Evolutionary conservation across 805 yeast genomes (phyloP).

Genomic region (Yarrowia keelungensis): DNA sequence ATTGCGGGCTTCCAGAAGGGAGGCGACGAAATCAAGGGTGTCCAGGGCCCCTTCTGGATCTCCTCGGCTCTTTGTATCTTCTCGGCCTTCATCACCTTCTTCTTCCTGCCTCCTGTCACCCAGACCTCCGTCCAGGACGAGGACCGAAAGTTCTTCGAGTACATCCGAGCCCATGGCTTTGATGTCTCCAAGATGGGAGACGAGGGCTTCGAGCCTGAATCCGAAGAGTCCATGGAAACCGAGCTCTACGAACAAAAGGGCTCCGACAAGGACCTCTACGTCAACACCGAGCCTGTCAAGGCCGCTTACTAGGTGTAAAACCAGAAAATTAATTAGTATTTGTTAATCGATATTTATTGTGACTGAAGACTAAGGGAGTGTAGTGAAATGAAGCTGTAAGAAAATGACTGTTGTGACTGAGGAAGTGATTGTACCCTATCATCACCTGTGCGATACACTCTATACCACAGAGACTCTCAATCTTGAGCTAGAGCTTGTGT

Average conservation of each 20-base stretch:
- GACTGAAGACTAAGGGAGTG: background rate
- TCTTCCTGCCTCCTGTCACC: slow-evolving; percentile 79
- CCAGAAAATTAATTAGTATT: too few relatives aligned
- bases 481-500: too few relatives aligned
- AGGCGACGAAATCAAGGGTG: slow-evolving; percentile 57
- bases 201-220: slow-evolving; percentile 23
- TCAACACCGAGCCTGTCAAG: background rate
- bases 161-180: slow-evolving; percentile 71
- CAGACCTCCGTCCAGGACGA: slow-evolving; percentile 83
- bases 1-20: slow-evolving; percentile 64
- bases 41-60: slow-evolving; percentile 80
- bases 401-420: too few relatives aligned
- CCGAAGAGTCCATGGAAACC: slow-evolving; percentile 9
- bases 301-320: background rate
- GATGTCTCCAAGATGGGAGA: slow-evolving; percentile 67
- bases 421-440: too few relatives aligned
- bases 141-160: slow-evolving; percentile 72
- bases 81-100: slow-evolving; percentile 70
- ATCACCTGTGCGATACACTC: background rate
- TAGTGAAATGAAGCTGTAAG: too few relatives aligned
- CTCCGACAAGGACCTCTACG: background rate
- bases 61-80: slow-evolving; percentile 78
- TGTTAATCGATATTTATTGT: background rate
- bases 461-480: background rate
- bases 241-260: slow-evolving; percentile 33